A percentile compares a stretch with the other conserved stretches of the same genome.
Evolutionary conservation across 2,329 filamentous ascomycete genomes (phyloP).

Genomic region (Zelopaecilomyces penicillatus): DNA sequence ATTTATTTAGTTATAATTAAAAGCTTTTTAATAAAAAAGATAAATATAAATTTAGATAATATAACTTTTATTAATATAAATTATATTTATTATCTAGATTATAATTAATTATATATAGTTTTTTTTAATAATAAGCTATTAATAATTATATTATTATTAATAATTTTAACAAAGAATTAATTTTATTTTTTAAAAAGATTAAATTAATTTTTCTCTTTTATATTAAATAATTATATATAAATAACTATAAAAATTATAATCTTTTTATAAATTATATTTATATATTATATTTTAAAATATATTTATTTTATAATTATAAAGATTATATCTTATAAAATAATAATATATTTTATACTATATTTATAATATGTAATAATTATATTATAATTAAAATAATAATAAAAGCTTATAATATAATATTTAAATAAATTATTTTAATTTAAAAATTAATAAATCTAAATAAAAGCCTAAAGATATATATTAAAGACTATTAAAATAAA

Average conservation of each 20-base stretch:
- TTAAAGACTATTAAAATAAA: neutral
- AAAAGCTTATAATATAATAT: neutral
- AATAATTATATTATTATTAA: neutral
- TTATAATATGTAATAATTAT: neutral
- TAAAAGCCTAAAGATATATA: too few species aligned
- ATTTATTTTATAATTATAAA: neutral
- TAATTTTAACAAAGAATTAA: too few species aligned
- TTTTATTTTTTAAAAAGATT: too few species aligned
- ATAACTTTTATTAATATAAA: neutral
- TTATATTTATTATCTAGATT: constrained; percentile 1
- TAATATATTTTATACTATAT: neutral
- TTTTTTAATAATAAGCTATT: neutral
- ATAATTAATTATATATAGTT: neutral
- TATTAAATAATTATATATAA: too few species aligned
- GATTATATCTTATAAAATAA: too few species aligned
- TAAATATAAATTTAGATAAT: too few species aligned
- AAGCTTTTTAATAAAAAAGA: neutral
- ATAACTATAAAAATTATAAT: neutral
- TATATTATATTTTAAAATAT: neutral
- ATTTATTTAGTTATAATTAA: neutral
- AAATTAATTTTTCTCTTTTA: neutral
- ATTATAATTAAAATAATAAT: neutral
- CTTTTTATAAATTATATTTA: neutral
- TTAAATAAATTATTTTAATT: neutral
- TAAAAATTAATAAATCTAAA: neutral